phyloP scores from a whole-genome alignment of 177 flowering plant genomes.

The Vitis hybrid region DNA sequence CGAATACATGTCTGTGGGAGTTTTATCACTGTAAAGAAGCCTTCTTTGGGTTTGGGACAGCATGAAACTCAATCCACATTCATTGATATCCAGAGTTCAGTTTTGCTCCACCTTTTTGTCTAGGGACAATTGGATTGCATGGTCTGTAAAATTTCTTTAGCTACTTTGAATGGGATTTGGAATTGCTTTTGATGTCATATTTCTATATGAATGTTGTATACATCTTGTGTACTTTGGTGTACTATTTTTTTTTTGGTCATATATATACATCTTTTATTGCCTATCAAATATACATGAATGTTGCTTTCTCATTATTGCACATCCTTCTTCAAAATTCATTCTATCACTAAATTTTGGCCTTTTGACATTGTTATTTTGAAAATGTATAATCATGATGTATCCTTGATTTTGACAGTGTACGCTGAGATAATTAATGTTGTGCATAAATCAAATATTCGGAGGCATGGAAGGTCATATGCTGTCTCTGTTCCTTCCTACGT shows the following conservation, averaged over 20 bases:
- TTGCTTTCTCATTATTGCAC: not conserved
- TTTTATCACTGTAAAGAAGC: too few species aligned
- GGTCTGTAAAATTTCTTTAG: not conserved
- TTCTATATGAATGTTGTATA: not conserved
- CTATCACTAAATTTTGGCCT: not conserved
- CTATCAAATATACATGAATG: too few species aligned
- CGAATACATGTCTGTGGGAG: too few species aligned
- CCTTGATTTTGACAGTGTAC: constrained; percentile 8
- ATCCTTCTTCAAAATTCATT: not conserved
- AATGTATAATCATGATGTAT: not conserved
- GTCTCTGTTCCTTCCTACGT: constrained; percentile 27
- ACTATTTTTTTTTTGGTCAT: too few species aligned
- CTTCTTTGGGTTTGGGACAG: too few species aligned
- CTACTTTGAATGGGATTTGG: not conserved
- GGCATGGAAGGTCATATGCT: constrained; percentile 30
- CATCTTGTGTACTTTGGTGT: too few species aligned
- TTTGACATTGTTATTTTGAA: not conserved
- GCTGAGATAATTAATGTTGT: constrained; percentile 11
- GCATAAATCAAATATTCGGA: constrained; percentile 11
- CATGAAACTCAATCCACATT: too few species aligned
- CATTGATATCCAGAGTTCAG: too few species aligned
- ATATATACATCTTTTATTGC: too few species aligned
- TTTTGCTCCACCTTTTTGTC: too few species aligned
- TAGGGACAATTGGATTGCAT: too few species aligned
- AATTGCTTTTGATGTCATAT: not conserved